Conservation (phyloP, 257 asterid species). For the Capsicum rhomboideum region DNA sequence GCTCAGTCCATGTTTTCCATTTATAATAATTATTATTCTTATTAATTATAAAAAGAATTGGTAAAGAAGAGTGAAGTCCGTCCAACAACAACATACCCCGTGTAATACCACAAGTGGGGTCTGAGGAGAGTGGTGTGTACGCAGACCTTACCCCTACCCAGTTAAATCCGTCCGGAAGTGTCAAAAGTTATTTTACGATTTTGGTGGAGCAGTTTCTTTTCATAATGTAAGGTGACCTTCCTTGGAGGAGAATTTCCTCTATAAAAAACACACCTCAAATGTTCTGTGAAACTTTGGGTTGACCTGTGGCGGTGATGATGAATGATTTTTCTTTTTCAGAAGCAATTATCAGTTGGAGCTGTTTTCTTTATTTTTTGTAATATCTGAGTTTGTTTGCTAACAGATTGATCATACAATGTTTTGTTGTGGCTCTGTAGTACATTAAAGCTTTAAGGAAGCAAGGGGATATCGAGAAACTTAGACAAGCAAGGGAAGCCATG, state of each 20-base stretch:
- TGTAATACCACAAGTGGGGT: too few species aligned
- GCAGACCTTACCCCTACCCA: too few species aligned
- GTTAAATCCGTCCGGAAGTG: not conserved
- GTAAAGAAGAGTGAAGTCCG: not conserved
- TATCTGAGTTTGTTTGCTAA: not conserved
- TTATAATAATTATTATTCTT: not conserved
- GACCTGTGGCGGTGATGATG: not conserved
- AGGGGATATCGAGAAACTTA: conserved; percentile 77
- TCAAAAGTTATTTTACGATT: not conserved
- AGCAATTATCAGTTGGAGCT: not conserved
- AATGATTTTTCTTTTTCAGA: not conserved
- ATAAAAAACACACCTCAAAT: not conserved
- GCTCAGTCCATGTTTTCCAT: not conserved
- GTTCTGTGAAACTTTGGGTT: not conserved
- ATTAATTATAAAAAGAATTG: not conserved
- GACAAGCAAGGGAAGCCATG: conserved; percentile 90
- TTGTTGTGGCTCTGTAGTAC: conserved; percentile 36
- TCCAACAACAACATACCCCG: too few species aligned
- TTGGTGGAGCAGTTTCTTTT: not conserved
- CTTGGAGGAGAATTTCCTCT: not conserved
- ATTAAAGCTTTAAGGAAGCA: conserved; percentile 72
- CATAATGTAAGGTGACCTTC: not conserved
- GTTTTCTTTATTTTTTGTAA: not conserved
- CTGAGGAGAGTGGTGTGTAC: too few species aligned
- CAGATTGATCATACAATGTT: not conserved